Conservation (phyloP, 495 filamentous ascomycete genomes). For the Articulospora tetracladia region DNA sequence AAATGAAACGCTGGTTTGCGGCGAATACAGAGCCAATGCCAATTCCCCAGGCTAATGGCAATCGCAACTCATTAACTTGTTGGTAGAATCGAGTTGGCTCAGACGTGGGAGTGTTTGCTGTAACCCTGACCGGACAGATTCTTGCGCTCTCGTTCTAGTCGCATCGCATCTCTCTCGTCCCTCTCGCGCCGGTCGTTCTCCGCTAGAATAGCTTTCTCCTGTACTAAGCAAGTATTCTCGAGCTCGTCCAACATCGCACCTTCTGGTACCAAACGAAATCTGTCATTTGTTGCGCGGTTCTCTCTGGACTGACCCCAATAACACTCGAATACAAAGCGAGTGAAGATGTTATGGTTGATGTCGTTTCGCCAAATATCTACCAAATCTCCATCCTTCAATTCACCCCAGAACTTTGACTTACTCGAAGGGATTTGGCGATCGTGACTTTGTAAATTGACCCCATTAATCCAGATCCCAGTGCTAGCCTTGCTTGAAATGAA, state of each 20-base stretch:
- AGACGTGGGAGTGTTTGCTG: neutral
- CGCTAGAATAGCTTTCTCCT: constrained; percentile 9
- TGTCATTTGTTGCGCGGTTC: constrained; percentile 3
- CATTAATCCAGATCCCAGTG: constrained; percentile 70
- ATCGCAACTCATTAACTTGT: neutral
- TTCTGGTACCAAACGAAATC: constrained; percentile 1
- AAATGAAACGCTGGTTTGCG: neutral
- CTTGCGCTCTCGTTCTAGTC: neutral
- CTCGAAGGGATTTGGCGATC: constrained; percentile 36
- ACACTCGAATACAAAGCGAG: constrained; percentile 52
- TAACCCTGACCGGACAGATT: neutral
- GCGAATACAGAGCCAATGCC: no score
- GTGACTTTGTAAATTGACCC: constrained; percentile 47
- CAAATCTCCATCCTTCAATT: constrained; percentile 67
- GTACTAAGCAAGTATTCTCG: constrained; percentile 12
- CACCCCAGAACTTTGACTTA: constrained; percentile 54
- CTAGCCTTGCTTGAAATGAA: constrained; percentile 71
- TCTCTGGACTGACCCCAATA: constrained; percentile 47
- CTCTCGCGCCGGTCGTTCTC: constrained; percentile 9
- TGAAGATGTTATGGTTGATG: constrained; percentile 33
- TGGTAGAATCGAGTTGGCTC: neutral
- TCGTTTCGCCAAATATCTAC: constrained; percentile 46
- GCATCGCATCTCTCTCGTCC: constrained; percentile 9
- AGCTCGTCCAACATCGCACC: constrained; percentile 10
- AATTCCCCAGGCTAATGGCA: neutral